Evolutionary conservation across 495 filamentous ascomycete species (phyloP), one percentile per base, ranked within the genome.

Genomic region (Glarea lozoyensis): DNA sequence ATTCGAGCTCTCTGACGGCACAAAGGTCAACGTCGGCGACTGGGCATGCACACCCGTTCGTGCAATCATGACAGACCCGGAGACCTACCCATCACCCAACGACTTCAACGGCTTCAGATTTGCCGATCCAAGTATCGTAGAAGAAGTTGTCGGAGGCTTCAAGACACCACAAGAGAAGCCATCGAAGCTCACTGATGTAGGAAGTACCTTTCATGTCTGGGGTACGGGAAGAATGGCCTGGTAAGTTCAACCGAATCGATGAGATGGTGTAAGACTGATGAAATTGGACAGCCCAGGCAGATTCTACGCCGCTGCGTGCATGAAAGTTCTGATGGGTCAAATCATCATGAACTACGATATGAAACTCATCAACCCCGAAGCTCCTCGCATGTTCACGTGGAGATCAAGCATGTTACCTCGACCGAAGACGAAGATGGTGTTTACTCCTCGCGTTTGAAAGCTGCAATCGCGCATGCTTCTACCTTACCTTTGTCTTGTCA

Each of bases 1-100:
- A 1, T 61, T 60, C 42, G 22, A 19, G 0, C 40, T 61, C 3
- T 36, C 54, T 0, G 56, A 61, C 35, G 60, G 60, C 11, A 60
- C 58, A 1, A 41, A 37, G 2, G 31, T 63, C 10, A 17, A 24
- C 1, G 27, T 39, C 0, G 56, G 56, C 10, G 52, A 60, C 17
- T 63, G 60, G 60, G 49, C 43, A 1, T 57, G 53, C 30, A 50
- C 53, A 0, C 53, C 60, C 2, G 40, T 49, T 1, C 32, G 45
- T 2, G 42, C 46, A 0, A 47, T 62, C 1, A 52, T 47, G 36
- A 36, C 39, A 7, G 21, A 49, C 29, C 7, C 43, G 9, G 39
- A 35, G 10, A 43, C 31, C 33, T 62, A 53, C 29, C 49, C 46
- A 1, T 4, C 46, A 11, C 44, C 55, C 6, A 15, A 36, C 1